Evolutionary conservation across 2,329 filamentous ascomycete genomes (phyloP).

Genomic region (Botryotinia calthae): DNA sequence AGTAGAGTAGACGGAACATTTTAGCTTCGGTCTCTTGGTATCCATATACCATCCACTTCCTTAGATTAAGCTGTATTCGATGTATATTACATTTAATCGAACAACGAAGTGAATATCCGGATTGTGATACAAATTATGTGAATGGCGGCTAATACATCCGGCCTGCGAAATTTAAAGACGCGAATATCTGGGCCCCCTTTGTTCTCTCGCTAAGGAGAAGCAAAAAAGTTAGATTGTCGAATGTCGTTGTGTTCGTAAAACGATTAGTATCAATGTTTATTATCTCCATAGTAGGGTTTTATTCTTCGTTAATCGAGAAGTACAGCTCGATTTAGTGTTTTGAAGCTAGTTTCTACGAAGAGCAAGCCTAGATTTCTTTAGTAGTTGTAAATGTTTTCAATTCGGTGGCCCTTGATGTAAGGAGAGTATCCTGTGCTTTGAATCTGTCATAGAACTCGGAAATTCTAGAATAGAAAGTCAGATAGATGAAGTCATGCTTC

Average conservation of each 20-base stretch:
- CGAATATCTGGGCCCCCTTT: background rate
- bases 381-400: accelerated
- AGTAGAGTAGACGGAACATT: too few species aligned
- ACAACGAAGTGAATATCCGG: too few species aligned
- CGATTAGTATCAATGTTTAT: background rate
- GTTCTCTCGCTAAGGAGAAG: background rate
- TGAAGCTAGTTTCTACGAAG: accelerated
- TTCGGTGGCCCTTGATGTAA: accelerated
- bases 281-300: accelerated
- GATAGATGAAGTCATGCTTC: too few species aligned
- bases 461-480: too few species aligned
- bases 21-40: too few species aligned
- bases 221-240: background rate
- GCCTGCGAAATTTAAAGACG: background rate
- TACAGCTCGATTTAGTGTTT: accelerated
- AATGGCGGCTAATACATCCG: background rate
- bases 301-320: background rate
- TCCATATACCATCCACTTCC: too few species aligned
- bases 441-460: background rate
- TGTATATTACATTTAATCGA: too few species aligned
- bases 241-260: background rate
- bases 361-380: accelerated
- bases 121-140: too few species aligned
- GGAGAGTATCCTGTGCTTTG: background rate
- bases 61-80: too few species aligned